Evolutionary conservation across 1,139 yeast species (phyloP), one percentile per base, ranked within the genome.

Genomic region (Williopsis jadinii): DNA sequence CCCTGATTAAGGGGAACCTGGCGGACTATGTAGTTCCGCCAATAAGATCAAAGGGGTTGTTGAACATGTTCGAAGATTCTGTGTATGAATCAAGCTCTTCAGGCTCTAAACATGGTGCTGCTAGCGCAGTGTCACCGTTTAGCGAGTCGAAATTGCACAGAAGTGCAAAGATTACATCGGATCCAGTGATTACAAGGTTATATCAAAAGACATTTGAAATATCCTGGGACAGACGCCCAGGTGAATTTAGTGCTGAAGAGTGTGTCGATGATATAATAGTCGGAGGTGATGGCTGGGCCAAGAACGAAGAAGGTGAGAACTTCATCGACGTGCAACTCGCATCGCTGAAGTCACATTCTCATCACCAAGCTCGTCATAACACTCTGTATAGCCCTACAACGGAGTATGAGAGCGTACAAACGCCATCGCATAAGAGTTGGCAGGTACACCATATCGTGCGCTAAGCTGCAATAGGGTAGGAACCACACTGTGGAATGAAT

Each of bases 191-290:
- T 9, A 67, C 69, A 41, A 67, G 66, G 39, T 61, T 84, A 12
- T 75, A 82, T 52, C 74, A 77, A 45, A 75, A 75, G 50, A 75
- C 87, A 1, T 73, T 82, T 53, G 80, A 82, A 44, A 70, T 84
- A 32, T 74, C 85, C 0, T 87, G 95, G 95, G 88, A 84, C 53
- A 77, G 81, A 2, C 75, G 82, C 43, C 81, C 87, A 12, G 77
- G 85, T 39, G 92, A 84, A 48, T 76, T 73, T 46, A 70, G 83
- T 10, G 95, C 96, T 0, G 74, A 75, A 38, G 83, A 78, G 42
- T 77, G 92, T 49, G 71, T 88, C 10, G 77, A 80, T 34, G 95
- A 86, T 58, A 83, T 90, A 3, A 74, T 87, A 47, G 71, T 75
- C 19, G 85, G 84, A 19, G 85, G 90, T 1, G 75, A 77, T 41